Evolutionary conservation across 2,329 filamentous ascomycete genomes (phyloP), one percentile per base, ranked within the genome.

Genomic region (Sclerotinia subarctica): DNA sequence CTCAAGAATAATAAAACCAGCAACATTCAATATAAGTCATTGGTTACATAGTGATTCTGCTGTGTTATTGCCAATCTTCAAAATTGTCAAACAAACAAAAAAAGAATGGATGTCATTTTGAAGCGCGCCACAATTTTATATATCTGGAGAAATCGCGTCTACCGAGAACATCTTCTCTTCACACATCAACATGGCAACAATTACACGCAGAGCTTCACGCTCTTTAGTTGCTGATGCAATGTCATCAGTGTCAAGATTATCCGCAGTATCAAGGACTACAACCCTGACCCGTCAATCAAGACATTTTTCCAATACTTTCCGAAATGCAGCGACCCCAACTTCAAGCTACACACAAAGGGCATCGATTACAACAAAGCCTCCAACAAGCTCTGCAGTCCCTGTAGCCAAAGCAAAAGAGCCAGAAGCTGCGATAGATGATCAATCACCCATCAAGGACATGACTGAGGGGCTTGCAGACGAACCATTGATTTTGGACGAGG

Each of bases 391-490:
- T 54, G n/a, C 62, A 19, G 17, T 47, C 8, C 26, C 67, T 35
- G 32, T 60, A 2, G 13, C 66, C 7, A 68, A 64, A 54, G 21
- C 69, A 11, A 70, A 73, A 54, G 65, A 66, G 92, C 92, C 21
- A 17, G 65, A 67, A 92, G 92, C 17, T 13, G 84, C 87, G 21
- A 84, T 92, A 26, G 76, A 74, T 69, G 72, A 73, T 66, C 72
- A 76, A 70, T 76, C 76, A 6, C 72, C 76, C 21, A 75, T 78
- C 69, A 69, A 74, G 51, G 76, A 79, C 56, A 79, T 87, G 29
- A 83, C 82, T 26, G 77, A 78, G 13, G 84, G 84, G 29, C 80
- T 88, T 44, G 80, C 81, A 69, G 82, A 85, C 68, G 81, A 84
- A 8, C 81, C 83, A 7, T 71, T 82, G 3, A 76, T 81, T 49